Base-by-base conservation (phyloP, 1,139 yeast genomes). In the Kurtzmaniella quercitrusa region DNA sequence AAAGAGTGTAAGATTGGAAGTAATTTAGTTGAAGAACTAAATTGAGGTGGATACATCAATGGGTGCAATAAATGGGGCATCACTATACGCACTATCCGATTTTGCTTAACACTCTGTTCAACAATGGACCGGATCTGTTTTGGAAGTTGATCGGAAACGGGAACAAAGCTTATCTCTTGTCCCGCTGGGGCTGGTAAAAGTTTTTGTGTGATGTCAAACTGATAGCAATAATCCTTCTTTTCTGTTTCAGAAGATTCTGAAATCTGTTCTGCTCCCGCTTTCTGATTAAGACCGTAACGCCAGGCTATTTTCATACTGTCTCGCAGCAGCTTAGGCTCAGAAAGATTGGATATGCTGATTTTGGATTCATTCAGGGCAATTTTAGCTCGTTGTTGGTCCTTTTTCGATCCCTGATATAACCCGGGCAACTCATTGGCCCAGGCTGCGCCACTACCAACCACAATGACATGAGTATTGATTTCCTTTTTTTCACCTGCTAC, bases 351-450 rank as follows among this genome's bases (percentile, higher is more conserved):
- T 3, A 86, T 91, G 43, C 88, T 80, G 4, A 86, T 61, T 54
- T 80, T 80, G 6, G 79, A 68, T 53, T 84, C 84, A 47, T 84
- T 79, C 45, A 75, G 78, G 20, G 66, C 59, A 3, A 85, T 77
- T 46, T 69, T 68, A 19, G 80, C 78, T 56, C 78, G 81, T 59
- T 82, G 82, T 48, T 81, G 78, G 8, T 82, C 89, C 51, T 74
- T 82, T 16, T 79, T 71, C 21, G 84, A 76, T 18, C 93, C 94
- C 52, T 82, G 77, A 56, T 84, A 86, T 2, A 83, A 59, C 1
- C 95, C 96, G 1, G 97, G 97, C 5, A 93, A 68, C 38, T 84
- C 86, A 41, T 76, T 71, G 5, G 82, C 76, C 89, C 95, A 88
- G 3, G 62, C 63, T 1, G 69, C 69, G 38, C 76, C 71, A 21